Conservation (phyloP, 148 eudicot species). For the Cornus florida region DNA sequence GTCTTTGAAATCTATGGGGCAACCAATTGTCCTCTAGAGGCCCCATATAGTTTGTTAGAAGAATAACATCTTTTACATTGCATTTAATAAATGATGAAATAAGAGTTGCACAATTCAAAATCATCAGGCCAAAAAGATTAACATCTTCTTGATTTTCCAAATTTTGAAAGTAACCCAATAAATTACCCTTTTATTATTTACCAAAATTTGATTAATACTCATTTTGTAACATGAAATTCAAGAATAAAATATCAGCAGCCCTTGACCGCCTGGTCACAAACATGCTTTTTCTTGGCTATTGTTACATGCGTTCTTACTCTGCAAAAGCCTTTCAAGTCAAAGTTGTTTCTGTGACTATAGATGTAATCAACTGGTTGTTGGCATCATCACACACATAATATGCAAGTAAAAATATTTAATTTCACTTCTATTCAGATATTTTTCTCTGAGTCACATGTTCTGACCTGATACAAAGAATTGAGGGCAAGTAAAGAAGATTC, state of each 20-base stretch:
- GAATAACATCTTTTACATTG: no score
- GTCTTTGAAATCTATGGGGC: no score
- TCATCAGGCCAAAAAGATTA: background rate
- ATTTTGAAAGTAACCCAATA: no score
- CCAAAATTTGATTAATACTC: background rate
- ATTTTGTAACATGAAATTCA: background rate
- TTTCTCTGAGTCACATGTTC: background rate
- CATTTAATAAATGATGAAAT: no score
- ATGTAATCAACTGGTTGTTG: background rate
- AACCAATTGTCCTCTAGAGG: no score
- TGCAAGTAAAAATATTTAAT: background rate
- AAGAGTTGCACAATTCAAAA: background rate
- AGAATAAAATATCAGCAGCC: background rate
- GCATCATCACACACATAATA: background rate
- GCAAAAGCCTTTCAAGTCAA: background rate
- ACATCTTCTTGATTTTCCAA: background rate
- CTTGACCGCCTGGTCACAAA: background rate
- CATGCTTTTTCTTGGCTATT: background rate
- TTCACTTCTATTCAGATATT: background rate
- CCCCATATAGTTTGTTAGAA: no score
- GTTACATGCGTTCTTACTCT: background rate
- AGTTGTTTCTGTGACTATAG: background rate
- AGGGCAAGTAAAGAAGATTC: slow-evolving; percentile 80
- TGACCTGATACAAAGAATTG: slow-evolving; percentile 81
- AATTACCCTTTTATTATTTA: background rate